A percentile compares a stretch with the other conserved stretches of the same genome.
phyloP scores from a whole-genome alignment of 768 basidiomycete genomes.

The Fomitopsis pulvina region DNA sequence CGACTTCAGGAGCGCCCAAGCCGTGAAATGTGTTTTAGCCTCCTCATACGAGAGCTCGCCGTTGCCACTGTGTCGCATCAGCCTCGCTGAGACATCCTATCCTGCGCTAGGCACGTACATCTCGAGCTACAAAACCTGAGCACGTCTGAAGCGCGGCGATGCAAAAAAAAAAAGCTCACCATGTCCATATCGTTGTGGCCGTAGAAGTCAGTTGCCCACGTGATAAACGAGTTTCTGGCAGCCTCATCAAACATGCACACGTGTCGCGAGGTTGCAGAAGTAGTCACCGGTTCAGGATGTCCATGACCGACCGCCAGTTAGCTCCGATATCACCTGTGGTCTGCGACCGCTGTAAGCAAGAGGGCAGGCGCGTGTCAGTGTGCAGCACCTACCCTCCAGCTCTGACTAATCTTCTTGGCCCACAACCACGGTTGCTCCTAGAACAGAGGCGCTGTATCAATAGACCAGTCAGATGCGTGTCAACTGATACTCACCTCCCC shows the following conservation, averaged over 20 bases:
- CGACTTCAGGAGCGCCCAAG: slow-evolving; percentile 67
- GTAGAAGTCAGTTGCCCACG: slow-evolving; percentile 59
- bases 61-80: slow-evolving; percentile 41
- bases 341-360: slow-evolving; percentile 1
- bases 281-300: slow-evolving; percentile 47
- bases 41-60: slow-evolving; percentile 57
- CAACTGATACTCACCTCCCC: slow-evolving; percentile 39
- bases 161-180: slow-evolving; percentile 26
- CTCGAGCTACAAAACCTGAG: slow-evolving; percentile 11
- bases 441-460: background rate
- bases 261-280: background rate
- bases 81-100: background rate
- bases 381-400: slow-evolving; percentile 47
- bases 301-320: slow-evolving; percentile 43
- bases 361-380: background rate
- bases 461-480: slow-evolving; percentile 3
- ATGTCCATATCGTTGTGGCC: slow-evolving; percentile 68
- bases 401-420: slow-evolving; percentile 53
- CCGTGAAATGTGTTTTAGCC: slow-evolving; percentile 64
- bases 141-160: background rate
- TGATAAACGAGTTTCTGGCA: slow-evolving; percentile 55
- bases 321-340: slow-evolving; percentile 22
- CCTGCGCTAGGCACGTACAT: slow-evolving; percentile 17
- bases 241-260: background rate
- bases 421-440: slow-evolving; percentile 60